Evolutionary conservation across 768 basidiomycete genomes (phyloP), one percentile per base, ranked within the genome.

Genomic region (Suillus subluteus): DNA sequence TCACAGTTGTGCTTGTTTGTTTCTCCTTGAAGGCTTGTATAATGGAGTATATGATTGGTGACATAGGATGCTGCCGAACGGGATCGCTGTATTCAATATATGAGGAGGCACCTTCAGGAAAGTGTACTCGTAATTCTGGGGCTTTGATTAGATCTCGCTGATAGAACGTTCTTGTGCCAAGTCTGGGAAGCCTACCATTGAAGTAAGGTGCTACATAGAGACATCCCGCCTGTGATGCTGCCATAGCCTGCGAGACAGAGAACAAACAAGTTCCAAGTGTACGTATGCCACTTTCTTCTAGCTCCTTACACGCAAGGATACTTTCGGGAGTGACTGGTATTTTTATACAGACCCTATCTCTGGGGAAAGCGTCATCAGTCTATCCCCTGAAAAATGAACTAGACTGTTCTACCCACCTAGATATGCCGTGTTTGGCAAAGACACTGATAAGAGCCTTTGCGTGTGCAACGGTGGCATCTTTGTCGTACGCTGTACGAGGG

Each of bases 261-360:
- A 88, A 88, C 26, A 88, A 71, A 67, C 82, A 82, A 0, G 87
- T 88, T 37, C 80, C 86, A 11, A 88, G 82, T 0, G 86, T 87
- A 52, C 83, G 76, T 55, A 88, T 86, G 8, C 83, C 84, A 35
- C 77, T 71, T 13, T 63, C 46, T 44, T 81, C 75, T 35, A 87
- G 81, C 32, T 79, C 69, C 32, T 77, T 76, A 69, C 86, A 87
- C 1, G 87, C 86, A 18, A 83, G 66, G 54, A 87, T 75, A 7
- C 82, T 82, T 67, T 86, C 82, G 3, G 84, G 83, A 0, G 86
- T 87, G 16, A 83, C 77, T 21, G 87, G 87, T 50, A 89, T 85
- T 72, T 88, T 89, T 74, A 89, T 84, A 71, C 86, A 86, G 30
- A 86, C 83, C 13, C 85, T 79, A 32, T 80, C 76, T 69, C 83